phyloP scores from a whole-genome alignment of 345 rosid species.

The Eucalyptus polybractea region DNA sequence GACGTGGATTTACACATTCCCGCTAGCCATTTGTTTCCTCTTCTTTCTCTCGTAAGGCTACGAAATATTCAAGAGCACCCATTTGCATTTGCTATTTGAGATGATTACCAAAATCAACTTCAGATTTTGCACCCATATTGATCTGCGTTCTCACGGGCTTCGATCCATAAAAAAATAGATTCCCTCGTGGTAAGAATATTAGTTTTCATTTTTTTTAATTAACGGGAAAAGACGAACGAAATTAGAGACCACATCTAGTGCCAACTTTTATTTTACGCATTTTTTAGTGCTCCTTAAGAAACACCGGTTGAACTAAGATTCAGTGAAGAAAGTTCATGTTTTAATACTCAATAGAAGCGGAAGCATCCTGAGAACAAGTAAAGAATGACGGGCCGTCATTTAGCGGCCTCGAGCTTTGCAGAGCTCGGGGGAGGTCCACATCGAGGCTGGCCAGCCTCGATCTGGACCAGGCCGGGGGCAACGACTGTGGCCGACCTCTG shows the following conservation, averaged over 20 bases:
- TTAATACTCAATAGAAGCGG: not conserved
- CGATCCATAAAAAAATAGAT: not conserved
- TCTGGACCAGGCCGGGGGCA: too few relatives aligned
- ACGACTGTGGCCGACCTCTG: too few relatives aligned
- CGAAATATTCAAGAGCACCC: not conserved
- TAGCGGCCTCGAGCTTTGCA: not conserved
- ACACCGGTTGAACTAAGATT: not conserved
- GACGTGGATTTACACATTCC: not conserved
- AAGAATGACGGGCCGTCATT: not conserved
- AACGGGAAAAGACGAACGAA: not conserved
- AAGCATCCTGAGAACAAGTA: not conserved
- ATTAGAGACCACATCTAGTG: not conserved
- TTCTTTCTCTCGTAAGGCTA: not conserved
- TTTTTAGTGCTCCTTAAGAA: not conserved
- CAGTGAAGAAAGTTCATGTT: not conserved
- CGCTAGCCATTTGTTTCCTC: accelerated
- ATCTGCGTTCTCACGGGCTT: not conserved
- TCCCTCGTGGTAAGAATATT: not conserved
- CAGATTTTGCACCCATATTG: not conserved
- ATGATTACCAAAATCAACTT: not conserved
- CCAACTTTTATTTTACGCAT: not conserved
- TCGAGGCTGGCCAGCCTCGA: not conserved
- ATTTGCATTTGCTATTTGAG: not conserved
- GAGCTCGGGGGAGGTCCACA: not conserved
- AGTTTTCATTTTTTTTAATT: too few relatives aligned